phyloP scores from a whole-genome alignment of 2,329 filamentous ascomycete species.

The Magnaporthales sp. region DNA sequence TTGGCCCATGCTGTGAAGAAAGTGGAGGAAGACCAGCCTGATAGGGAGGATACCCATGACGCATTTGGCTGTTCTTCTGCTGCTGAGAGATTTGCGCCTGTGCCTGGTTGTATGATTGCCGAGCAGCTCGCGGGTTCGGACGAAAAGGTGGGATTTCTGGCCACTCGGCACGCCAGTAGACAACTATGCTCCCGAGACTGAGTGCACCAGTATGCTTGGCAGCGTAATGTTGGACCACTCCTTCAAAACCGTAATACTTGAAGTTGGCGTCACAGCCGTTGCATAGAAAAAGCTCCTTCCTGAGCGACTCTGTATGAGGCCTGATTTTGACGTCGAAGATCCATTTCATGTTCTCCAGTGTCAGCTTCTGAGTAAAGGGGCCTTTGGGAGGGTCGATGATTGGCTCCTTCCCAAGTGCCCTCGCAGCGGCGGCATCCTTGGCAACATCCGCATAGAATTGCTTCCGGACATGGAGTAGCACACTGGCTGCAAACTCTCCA shows the following conservation, averaged over 20 bases:
- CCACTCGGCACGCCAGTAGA: constrained; percentile 77
- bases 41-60: constrained; percentile 5
- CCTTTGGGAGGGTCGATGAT: constrained; percentile 40
- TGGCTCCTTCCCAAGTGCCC: constrained; percentile 34
- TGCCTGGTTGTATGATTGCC: constrained; percentile 9
- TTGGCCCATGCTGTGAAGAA: neutral
- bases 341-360: constrained; percentile 81
- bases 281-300: constrained; percentile 70
- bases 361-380: constrained; percentile 53
- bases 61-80: neutral
- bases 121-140: constrained; percentile 41
- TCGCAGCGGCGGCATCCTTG: constrained; percentile 39
- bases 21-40: constrained; percentile 9
- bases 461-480: constrained; percentile 57
- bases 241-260: constrained; percentile 69
- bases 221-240: constrained; percentile 73
- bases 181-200: constrained; percentile 62
- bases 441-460: constrained; percentile 56
- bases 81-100: neutral
- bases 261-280: constrained; percentile 54
- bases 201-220: constrained; percentile 69
- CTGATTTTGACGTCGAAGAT: constrained; percentile 72
- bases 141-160: constrained; percentile 66
- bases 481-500: constrained; percentile 62
- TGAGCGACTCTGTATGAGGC: constrained; percentile 53